Conservation (phyloP, 2,329 filamentous ascomycete genomes). For the Trichoderma pleuroti region DNA sequence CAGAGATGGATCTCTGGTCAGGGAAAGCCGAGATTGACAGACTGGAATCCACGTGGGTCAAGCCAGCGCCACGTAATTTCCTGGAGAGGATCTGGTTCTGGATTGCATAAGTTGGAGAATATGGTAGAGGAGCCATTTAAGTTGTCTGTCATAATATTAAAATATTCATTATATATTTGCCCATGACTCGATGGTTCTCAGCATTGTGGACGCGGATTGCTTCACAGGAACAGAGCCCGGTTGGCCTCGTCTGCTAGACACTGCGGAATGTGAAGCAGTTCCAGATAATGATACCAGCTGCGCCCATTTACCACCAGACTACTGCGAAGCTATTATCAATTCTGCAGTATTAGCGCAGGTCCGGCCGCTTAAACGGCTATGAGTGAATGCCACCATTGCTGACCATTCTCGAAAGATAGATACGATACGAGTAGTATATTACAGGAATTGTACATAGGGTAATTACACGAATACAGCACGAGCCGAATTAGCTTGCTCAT, state of each 20-base stretch:
- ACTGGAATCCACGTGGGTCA: slow-evolving; percentile 37
- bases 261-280: background rate
- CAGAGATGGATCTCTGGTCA: slow-evolving; percentile 41
- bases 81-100: slow-evolving; percentile 41
- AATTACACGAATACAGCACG: background rate
- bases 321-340: background rate
- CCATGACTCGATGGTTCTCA: background rate
- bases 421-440: background rate
- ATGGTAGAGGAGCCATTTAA: background rate
- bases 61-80: slow-evolving; percentile 35
- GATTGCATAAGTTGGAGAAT: slow-evolving; percentile 32
- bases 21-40: slow-evolving; percentile 39
- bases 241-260: too few species aligned
- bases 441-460: background rate
- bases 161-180: background rate
- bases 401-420: background rate
- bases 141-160: background rate
- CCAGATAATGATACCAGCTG: too few species aligned
- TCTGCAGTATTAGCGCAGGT: background rate
- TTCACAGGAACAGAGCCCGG: background rate
- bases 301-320: background rate
- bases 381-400: too few species aligned
- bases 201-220: background rate
- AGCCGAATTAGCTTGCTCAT: background rate
- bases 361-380: background rate